Percentiles rank a stretch among this genome's conserved stretches.
phyloP scores from a whole-genome alignment of 2,329 filamentous ascomycete genomes.

The Amylocarpus encephaloides region DNA sequence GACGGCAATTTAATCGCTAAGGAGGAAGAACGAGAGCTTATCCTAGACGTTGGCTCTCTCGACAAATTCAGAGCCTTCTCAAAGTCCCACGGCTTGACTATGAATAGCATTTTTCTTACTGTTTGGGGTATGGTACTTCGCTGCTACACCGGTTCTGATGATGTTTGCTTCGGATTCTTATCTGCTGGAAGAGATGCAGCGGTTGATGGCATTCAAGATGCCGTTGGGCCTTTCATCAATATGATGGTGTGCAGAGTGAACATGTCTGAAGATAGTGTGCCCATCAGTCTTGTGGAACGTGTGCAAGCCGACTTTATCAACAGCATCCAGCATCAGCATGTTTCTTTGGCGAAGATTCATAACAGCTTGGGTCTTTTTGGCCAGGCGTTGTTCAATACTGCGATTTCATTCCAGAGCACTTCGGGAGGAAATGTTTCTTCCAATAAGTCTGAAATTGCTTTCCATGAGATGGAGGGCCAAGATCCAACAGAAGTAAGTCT shows the following conservation, averaged over 20 bases:
- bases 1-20: no score
- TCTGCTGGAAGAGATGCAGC: slow-evolving; percentile 39
- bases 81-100: slow-evolving; percentile 1
- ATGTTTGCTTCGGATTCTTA: slow-evolving; percentile 37
- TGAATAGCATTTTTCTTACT: slow-evolving; percentile 7
- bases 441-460: slow-evolving; percentile 5
- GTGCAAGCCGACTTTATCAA: slow-evolving; percentile 32
- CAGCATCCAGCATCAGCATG: slow-evolving; percentile 33
- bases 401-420: slow-evolving; percentile 15
- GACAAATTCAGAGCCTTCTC: slow-evolving; percentile 4
- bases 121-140: slow-evolving; percentile 24
- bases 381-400: slow-evolving; percentile 22
- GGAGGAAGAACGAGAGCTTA: no score
- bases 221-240: slow-evolving; percentile 41
- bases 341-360: slow-evolving; percentile 39
- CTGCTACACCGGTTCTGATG: slow-evolving; percentile 32
- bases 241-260: slow-evolving; percentile 31
- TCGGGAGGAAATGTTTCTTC: background rate
- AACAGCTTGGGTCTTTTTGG: slow-evolving; percentile 13
- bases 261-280: slow-evolving; percentile 9
- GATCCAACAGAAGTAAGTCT: slow-evolving; percentile 15
- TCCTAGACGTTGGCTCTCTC: background rate
- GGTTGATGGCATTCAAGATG: slow-evolving; percentile 39
- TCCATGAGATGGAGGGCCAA: slow-evolving; percentile 6
- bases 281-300: slow-evolving; percentile 26